These are phyloP conservation scores for Nematodospora anomalae DNA, from an alignment of 1,139 yeast species.

Conservation along the genomic window DNA sequence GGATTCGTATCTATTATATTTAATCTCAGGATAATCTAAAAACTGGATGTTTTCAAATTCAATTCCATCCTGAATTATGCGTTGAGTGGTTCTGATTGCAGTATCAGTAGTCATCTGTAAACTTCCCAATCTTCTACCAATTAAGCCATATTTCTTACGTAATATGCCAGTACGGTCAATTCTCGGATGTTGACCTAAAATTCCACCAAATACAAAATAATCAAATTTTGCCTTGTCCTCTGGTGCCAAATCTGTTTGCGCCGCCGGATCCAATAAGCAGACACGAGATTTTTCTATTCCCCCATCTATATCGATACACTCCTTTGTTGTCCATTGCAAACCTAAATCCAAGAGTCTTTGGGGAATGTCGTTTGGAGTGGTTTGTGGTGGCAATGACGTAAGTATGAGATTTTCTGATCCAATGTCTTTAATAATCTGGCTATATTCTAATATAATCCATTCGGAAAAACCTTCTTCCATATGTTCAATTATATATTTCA, in stretches of 20 bases:
- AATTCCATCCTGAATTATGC: conserved; percentile 58
- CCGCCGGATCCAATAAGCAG: conserved; percentile 88
- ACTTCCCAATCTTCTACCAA: conserved; percentile 80
- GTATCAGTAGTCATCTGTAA: conserved; percentile 98
- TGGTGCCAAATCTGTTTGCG: conserved; percentile 70
- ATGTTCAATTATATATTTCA: conserved; percentile 94
- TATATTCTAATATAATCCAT: conserved; percentile 90
- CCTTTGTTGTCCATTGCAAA: conserved; percentile 78
- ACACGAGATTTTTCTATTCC: conserved; percentile 53
- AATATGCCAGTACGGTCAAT: conserved; percentile 92
- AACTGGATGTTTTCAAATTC: conserved; percentile 72
- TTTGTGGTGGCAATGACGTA: conserved; percentile 70
- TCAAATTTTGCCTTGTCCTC: conserved; percentile 66
- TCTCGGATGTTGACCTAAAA: conserved; percentile 95
- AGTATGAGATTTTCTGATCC: conserved; percentile 74
- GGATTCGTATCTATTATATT: conserved; percentile 83
- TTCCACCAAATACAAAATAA: conserved; percentile 94
- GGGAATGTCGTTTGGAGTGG: conserved; percentile 69
- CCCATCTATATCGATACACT: conserved; percentile 53
- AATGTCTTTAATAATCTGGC: conserved; percentile 77
- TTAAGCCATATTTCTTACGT: conserved; percentile 73
- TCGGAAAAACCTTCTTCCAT: conserved; percentile 97
- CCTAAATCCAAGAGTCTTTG: conserved; percentile 57
- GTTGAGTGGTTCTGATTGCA: conserved; percentile 86
- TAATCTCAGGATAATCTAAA: conserved; percentile 91